These are phyloP conservation scores for Kodamaea leandrae DNA, from an alignment of 805 yeast species.

Conservation along the genomic window DNA sequence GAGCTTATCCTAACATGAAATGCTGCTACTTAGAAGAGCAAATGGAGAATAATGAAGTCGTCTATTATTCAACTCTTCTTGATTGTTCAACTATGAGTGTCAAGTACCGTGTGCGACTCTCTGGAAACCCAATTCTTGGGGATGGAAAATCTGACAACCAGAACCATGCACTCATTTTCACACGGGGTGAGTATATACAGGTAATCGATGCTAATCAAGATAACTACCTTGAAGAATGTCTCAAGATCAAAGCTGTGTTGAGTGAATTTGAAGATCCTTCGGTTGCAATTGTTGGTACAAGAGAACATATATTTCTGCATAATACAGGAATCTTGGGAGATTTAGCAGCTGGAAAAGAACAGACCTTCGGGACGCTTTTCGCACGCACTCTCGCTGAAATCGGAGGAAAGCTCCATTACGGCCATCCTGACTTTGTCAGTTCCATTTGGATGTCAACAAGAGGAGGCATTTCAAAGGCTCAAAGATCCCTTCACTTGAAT, in stretches of 20 bases:
- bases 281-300: slow-evolving; percentile 92
- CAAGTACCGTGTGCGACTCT: slow-evolving; percentile 61
- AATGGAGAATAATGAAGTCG: slow-evolving; percentile 40
- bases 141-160: slow-evolving; percentile 97
- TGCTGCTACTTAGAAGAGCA: slow-evolving; percentile 57
- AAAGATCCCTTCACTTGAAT: slow-evolving; percentile 86
- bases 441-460: slow-evolving; percentile 90
- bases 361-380: slow-evolving; percentile 93
- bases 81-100: slow-evolving; percentile 17
- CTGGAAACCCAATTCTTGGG: slow-evolving; percentile 94
- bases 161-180: slow-evolving; percentile 80
- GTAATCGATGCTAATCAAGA: slow-evolving; percentile 96
- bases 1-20: slow-evolving; percentile 66
- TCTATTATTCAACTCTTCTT: slow-evolving; percentile 61
- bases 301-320: slow-evolving; percentile 93
- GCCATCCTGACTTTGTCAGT: slow-evolving; percentile 94
- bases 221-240: slow-evolving; percentile 89
- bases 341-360: slow-evolving; percentile 96
- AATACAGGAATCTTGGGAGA: slow-evolving; percentile 91
- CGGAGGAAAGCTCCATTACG: slow-evolving; percentile 93
- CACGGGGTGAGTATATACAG: slow-evolving; percentile 93
- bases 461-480: slow-evolving; percentile 95
- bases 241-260: slow-evolving; percentile 81
- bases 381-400: slow-evolving; percentile 91
- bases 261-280: slow-evolving; percentile 82